Evolutionary conservation across 176 grass and related monocot genomes (phyloP).

Genomic region (Hordeum marinum): DNA sequence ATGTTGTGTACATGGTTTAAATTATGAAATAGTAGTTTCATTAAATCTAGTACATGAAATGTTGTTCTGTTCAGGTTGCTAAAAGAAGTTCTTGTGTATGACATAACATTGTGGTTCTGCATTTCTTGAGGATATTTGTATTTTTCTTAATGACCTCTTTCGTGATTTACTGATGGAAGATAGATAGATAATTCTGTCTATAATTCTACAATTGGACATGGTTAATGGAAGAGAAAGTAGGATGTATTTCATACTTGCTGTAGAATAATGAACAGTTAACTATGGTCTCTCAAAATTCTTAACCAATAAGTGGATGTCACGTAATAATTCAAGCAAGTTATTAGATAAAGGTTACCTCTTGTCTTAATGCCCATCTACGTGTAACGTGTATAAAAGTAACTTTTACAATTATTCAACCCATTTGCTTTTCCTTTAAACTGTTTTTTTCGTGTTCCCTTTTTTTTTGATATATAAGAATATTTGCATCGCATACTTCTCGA

Average conservation of each 20-base stretch:
- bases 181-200: no score
- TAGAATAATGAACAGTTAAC: background rate
- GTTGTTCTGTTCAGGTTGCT: background rate
- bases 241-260: background rate
- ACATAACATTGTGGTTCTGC: background rate
- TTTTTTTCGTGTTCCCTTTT: background rate
- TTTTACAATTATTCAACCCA: background rate
- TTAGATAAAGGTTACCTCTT: background rate
- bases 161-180: background rate
- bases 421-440: background rate
- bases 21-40: background rate
- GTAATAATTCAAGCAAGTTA: background rate
- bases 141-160: background rate
- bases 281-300: background rate
- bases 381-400: background rate
- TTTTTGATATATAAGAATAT: background rate
- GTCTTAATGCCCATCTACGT: background rate
- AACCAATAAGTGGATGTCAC: background rate
- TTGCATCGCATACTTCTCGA: background rate
- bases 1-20: slow-evolving; percentile 28
- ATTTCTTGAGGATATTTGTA: background rate
- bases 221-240: background rate
- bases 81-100: background rate
- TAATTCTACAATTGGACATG: background rate
- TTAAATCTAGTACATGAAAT: background rate